A percentile compares a stretch with the other conserved stretches of the same genome.
phyloP scores from a whole-genome alignment of 2,329 filamentous ascomycete genomes.

The Ceratocystis huliohia region DNA sequence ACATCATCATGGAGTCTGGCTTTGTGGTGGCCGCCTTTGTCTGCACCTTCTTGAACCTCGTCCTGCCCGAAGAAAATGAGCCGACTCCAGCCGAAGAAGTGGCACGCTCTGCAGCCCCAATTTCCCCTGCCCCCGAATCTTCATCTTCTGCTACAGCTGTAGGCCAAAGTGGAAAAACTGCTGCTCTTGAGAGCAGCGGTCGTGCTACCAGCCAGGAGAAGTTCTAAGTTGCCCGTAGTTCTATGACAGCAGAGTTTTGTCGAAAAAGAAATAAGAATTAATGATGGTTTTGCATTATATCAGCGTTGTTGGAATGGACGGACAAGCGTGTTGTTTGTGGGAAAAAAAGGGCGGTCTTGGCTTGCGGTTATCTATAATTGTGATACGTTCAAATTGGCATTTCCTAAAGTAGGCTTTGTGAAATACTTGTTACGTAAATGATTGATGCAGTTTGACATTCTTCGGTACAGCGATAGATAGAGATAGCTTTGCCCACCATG shows the following conservation, averaged over 20 bases:
- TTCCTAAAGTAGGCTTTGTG: not conserved
- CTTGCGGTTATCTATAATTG: not conserved
- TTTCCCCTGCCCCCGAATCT: not conserved
- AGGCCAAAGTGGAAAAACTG: not conserved
- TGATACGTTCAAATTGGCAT: not conserved
- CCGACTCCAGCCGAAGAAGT: slow-evolving; percentile 30
- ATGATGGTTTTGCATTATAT: no score
- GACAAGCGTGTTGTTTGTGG: not conserved
- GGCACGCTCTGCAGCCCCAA: not conserved
- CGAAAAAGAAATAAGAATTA: no score
- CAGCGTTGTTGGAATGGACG: no score
- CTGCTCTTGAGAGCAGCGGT: slow-evolving; percentile 3
- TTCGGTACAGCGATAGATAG: not conserved
- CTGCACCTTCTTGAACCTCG: slow-evolving; percentile 59
- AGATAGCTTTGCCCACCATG: not conserved
- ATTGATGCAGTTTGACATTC: not conserved
- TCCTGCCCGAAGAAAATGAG: slow-evolving; percentile 63
- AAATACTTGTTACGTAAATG: slow-evolving; percentile 3
- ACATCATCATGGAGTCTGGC: slow-evolving; percentile 60
- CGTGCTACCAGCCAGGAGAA: slow-evolving; percentile 13
- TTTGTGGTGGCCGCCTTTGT: slow-evolving; percentile 64
- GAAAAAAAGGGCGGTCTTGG: not conserved
- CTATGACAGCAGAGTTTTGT: not conserved
- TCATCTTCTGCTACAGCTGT: not conserved
- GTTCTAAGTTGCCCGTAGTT: not conserved